Conservation (phyloP, 176 grass and related monocot genomes). For the Oryza glumipatula region DNA sequence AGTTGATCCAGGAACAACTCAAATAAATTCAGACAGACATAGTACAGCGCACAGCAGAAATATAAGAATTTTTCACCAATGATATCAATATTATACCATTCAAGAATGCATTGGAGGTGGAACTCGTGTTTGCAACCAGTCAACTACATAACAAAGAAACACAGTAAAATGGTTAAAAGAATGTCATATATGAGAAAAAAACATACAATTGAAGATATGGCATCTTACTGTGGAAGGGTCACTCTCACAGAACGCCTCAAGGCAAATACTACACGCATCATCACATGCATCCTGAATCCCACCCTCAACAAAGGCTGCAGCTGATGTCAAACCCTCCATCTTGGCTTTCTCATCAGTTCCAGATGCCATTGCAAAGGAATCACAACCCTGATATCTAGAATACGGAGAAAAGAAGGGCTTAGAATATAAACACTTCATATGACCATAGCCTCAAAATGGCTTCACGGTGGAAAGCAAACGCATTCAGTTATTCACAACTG, state of each 20-base stretch:
- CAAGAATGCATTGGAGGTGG: constrained; percentile 99
- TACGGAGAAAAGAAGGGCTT: background rate
- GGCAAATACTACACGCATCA: constrained; percentile 94
- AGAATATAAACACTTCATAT: constrained; percentile 31
- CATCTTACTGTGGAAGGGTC: constrained; percentile 80
- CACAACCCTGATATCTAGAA: constrained; percentile 30
- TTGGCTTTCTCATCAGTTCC: constrained; percentile 61
- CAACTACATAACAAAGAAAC: constrained; percentile 61
- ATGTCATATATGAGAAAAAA: background rate
- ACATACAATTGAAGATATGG: constrained; percentile 9
- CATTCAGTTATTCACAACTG: background rate
- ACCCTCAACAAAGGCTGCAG: constrained; percentile 89
- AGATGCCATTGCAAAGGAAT: constrained; percentile 48
- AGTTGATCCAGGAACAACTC: background rate
- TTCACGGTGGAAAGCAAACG: constrained; percentile 28
- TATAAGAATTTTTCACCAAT: background rate
- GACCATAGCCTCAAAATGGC: background rate
- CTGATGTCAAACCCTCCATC: constrained; percentile 74
- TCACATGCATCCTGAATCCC: constrained; percentile 94
- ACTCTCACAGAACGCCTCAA: constrained; percentile 78
- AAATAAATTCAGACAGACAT: constrained; percentile 35
- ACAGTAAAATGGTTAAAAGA: constrained; percentile 35
- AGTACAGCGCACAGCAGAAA: background rate
- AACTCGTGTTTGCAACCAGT: constrained; percentile 96
- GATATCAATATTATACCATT: constrained; percentile 67